Percentiles rank a stretch among this genome's conserved stretches.
phyloP scores from a whole-genome alignment of 1,139 yeast genomes.

The Nakaseomyces delphensis region DNA sequence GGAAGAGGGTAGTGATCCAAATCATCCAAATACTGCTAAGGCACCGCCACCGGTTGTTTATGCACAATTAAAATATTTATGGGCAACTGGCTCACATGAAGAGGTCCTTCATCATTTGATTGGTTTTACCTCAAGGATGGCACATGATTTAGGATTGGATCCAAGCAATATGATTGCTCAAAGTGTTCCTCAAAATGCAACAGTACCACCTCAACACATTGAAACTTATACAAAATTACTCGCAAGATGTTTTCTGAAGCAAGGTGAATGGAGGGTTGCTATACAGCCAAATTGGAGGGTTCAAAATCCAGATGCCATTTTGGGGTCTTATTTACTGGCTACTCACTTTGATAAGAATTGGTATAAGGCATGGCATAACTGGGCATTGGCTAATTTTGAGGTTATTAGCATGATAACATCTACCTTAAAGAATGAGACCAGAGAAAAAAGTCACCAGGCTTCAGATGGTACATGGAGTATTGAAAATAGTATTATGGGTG shows the following conservation, averaged over 20 bases:
- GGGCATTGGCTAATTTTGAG: slow-evolving; percentile 97
- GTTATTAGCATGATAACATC: slow-evolving; percentile 65
- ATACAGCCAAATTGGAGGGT: slow-evolving; percentile 72
- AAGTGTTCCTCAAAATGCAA: slow-evolving; percentile 31
- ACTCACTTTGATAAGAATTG: slow-evolving; percentile 89
- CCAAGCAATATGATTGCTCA: slow-evolving; percentile 79
- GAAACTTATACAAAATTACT: slow-evolving; percentile 79
- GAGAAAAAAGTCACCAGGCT: slow-evolving; percentile 20
- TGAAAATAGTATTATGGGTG: slow-evolving; percentile 21
- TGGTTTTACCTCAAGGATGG: slow-evolving; percentile 86
- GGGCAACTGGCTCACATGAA: slow-evolving; percentile 87
- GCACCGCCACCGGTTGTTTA: slow-evolving; percentile 96
- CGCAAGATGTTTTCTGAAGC: slow-evolving; percentile 92
- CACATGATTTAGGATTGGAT: slow-evolving; percentile 75
- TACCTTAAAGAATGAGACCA: neutral
- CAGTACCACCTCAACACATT: slow-evolving; percentile 73
- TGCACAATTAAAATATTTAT: slow-evolving; percentile 91
- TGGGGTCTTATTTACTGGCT: slow-evolving; percentile 88
- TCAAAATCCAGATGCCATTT: slow-evolving; percentile 56
- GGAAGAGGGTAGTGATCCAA: slow-evolving; percentile 42
- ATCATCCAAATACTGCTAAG: slow-evolving; percentile 55
- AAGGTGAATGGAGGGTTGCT: slow-evolving; percentile 96
- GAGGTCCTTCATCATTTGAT: slow-evolving; percentile 82
- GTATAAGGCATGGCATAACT: slow-evolving; percentile 99
- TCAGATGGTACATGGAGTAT: slow-evolving; percentile 14